These are phyloP conservation scores for Mortierella sp. DNA, from an alignment of 371 early-diverging fungal genomes.

Conservation along the genomic window DNA sequence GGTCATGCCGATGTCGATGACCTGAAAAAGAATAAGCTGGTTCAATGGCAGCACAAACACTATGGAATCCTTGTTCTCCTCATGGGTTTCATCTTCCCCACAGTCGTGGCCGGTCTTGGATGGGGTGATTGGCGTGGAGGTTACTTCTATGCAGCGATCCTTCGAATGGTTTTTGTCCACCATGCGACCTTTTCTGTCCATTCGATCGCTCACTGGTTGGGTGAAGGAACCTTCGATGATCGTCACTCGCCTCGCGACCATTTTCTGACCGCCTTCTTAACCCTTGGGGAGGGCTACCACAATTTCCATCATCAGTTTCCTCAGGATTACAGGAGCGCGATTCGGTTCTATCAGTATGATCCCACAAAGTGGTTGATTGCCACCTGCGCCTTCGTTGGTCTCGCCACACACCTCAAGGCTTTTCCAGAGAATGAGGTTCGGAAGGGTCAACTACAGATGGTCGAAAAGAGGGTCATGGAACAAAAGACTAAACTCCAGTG, in stretches of 20 bases:
- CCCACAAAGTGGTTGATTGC: conserved; percentile 95
- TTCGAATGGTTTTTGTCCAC: conserved; percentile 84
- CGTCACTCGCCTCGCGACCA: conserved; percentile 83
- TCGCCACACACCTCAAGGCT: conserved; percentile 85
- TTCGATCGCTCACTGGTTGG: conserved; percentile 84
- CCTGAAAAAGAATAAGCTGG: conserved; percentile 79
- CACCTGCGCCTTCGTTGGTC: conserved; percentile 71
- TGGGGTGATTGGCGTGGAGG: conserved; percentile 95
- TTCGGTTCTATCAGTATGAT: conserved; percentile 90
- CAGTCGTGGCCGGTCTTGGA: conserved; percentile 82
- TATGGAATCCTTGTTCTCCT: conserved; percentile 77
- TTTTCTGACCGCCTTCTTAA: conserved; percentile 82
- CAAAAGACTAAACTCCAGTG: conserved; percentile 73
- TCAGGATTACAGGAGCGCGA: conserved; percentile 94
- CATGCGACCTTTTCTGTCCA: conserved; percentile 96
- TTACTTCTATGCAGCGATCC: conserved; percentile 83
- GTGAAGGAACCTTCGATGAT: conserved; percentile 81
- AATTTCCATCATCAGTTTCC: conserved; percentile 97
- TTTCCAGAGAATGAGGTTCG: conserved; percentile 92
- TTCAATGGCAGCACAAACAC: conserved; percentile 85
- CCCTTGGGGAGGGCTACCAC: conserved; percentile 88
- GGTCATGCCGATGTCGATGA: conserved; percentile 89
- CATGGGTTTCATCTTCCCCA: conserved; percentile 82
- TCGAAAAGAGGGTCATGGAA: conserved; percentile 79
- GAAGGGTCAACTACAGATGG: conserved; percentile 86